phyloP scores from a whole-genome alignment of 1,284 basidiomycete genomes.

The Anthracocystis walkeri region DNA sequence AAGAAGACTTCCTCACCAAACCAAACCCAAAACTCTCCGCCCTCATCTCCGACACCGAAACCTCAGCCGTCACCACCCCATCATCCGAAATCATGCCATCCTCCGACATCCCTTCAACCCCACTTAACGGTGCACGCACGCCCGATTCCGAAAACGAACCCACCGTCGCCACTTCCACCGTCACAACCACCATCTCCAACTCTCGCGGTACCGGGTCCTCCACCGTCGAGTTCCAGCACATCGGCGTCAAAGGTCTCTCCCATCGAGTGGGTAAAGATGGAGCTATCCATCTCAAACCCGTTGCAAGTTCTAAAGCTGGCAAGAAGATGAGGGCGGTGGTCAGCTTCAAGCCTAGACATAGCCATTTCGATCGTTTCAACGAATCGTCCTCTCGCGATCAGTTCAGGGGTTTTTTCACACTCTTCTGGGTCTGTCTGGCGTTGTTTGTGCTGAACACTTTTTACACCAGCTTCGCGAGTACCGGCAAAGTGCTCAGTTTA shows the following conservation, averaged over 20 bases:
- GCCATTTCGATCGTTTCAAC: constrained; percentile 64
- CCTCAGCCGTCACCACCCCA: constrained; percentile 26
- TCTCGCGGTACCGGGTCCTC: constrained; percentile 36
- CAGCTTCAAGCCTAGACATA: constrained; percentile 53
- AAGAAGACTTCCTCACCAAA: constrained; percentile 32
- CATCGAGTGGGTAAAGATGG: constrained; percentile 55
- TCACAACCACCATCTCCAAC: constrained; percentile 51
- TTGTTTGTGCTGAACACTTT: constrained; percentile 64
- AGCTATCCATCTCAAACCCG: constrained; percentile 52
- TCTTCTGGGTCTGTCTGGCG: constrained; percentile 68
- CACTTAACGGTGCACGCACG: constrained; percentile 20
- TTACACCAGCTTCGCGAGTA: constrained; percentile 66
- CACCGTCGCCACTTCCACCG: constrained; percentile 42
- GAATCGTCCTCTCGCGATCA: constrained; percentile 35
- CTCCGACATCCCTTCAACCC: constrained; percentile 29
- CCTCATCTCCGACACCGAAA: constrained; percentile 19
- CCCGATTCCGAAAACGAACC: constrained; percentile 46
- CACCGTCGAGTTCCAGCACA: constrained; percentile 47
- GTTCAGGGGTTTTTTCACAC: constrained; percentile 68
- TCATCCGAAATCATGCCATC: constrained; percentile 28
- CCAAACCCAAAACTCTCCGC: constrained; percentile 26
- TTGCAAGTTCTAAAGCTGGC: constrained; percentile 29
- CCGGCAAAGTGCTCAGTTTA: constrained; percentile 81
- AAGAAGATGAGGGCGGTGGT: constrained; percentile 62
- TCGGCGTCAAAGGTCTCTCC: constrained; percentile 51